Base-by-base conservation (phyloP, 2,329 filamentous ascomycete genomes). In the Thelonectria blattea region DNA sequence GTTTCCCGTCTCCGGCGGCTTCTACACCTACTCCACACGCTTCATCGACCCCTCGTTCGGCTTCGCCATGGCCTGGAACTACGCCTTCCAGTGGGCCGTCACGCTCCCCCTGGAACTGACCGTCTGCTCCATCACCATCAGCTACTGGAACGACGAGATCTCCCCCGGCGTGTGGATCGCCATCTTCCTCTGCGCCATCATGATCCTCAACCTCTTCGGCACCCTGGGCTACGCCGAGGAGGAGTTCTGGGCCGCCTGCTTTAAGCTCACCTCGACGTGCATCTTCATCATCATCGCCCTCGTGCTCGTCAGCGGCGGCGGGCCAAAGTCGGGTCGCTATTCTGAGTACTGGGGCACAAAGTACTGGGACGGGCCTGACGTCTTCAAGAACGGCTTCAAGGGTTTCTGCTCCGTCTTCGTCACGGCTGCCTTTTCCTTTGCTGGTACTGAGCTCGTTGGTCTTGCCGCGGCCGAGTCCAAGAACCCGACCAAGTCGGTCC, bases 401-500 rank as follows among this genome's bases (percentile, higher is more conserved):
- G 58, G 58, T 18, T 61, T 61, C 49, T 61, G 58, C 18, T 61
- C 58, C 18, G 58, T 61, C 15, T 61, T 61, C 24, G 58, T 61
- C 18, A 55, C 58, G 3, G 58, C 58, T 11, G 52, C 53, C n/a
- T 52, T 56, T 18, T 56, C 58, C 6, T 61, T 61, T 30, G 53
- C 48, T 48, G 58, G 58, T 5, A 57, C 58, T 2, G 58, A 61
- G 27, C 53, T 61, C 6, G 58, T 61, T 6, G 58, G 58, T 17
- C 45, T 61, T 14, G 58, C 53, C 2, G 58, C 58, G 14, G 58
- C 58, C 14, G 58, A 57, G 24, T 90, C 79, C 84, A 87, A 62
- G 87, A 89, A 90, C 67, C 88, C 88, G 1, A 81, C 85, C 60
- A 86, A 90, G 71, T 85, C 88, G 0, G 81, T 95, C 1, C 91